Conservation (phyloP, 2,329 filamentous ascomycete genomes). For the Pseudogymnoascus sp. region DNA sequence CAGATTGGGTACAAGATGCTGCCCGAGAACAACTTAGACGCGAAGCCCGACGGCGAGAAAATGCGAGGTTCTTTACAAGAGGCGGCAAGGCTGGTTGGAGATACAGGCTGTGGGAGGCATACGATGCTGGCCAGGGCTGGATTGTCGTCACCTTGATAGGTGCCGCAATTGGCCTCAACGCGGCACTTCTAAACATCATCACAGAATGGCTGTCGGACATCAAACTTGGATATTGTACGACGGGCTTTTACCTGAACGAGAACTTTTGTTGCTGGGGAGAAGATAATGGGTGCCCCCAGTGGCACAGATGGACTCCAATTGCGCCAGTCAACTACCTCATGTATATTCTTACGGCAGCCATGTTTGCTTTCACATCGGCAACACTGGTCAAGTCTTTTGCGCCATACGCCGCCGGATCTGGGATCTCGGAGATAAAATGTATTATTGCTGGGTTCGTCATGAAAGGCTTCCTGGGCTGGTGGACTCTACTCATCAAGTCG, state of each 20-base stretch:
- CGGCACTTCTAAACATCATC: conserved; percentile 86
- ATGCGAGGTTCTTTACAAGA: conserved; percentile 61
- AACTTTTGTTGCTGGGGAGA: conserved; percentile 97
- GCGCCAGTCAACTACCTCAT: conserved; percentile 74
- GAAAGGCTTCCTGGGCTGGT: conserved; percentile 91
- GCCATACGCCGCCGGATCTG: conserved; percentile 91
- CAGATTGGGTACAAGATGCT: conserved; percentile 97
- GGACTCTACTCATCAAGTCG: conserved; percentile 91
- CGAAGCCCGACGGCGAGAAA: conserved; percentile 64
- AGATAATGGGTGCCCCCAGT: conserved; percentile 79
- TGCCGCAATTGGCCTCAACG: conserved; percentile 85
- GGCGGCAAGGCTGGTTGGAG: conserved; percentile 67
- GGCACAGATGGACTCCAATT: conserved; percentile 81
- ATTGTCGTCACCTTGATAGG: conserved; percentile 92
- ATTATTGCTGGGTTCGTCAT: conserved; percentile 98
- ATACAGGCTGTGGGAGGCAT: conserved; percentile 72
- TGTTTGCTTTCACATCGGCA: conserved; percentile 77
- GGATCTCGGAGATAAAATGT: conserved; percentile 98
- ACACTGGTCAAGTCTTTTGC: conserved; percentile 84
- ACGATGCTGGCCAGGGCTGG: conserved; percentile 96
- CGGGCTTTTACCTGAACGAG: conserved; percentile 94
- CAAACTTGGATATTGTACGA: conserved; percentile 92
- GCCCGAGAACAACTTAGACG: conserved; percentile 80
- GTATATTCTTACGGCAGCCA: conserved; percentile 77
- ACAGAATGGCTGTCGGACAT: conserved; percentile 96